Conservation (phyloP, 2,329 filamentous ascomycete species). For the Periconia digitata region DNA sequence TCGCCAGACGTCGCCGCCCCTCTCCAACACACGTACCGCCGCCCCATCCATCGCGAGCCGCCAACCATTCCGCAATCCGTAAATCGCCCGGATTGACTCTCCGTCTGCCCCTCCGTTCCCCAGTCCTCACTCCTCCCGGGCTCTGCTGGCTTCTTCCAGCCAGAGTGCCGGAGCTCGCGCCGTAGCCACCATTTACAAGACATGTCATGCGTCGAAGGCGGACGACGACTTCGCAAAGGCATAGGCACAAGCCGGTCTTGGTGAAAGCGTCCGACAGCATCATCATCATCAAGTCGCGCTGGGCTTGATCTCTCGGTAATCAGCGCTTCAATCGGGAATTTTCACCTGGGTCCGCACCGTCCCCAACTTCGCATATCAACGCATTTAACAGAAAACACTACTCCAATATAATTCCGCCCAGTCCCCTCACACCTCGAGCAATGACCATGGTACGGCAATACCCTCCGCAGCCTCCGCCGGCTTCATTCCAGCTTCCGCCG, state of each 20-base stretch:
- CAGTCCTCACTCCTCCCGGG: slow-evolving; percentile 19
- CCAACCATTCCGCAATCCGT: background rate
- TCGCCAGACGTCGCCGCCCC: background rate
- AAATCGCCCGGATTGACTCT: background rate
- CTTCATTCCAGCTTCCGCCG: slow-evolving; percentile 27
- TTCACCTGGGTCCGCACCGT: background rate
- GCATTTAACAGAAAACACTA: too few species aligned
- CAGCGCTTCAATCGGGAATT: background rate
- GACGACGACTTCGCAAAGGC: slow-evolving; percentile 46
- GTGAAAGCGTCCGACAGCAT: slow-evolving; percentile 32
- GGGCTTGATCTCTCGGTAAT: background rate
- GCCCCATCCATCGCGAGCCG: background rate
- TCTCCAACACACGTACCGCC: background rate
- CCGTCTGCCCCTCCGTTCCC: background rate
- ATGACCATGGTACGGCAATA: slow-evolving; percentile 45
- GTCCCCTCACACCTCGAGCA: slow-evolving; percentile 11
- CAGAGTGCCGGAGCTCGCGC: slow-evolving; percentile 15
- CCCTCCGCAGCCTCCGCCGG: slow-evolving; percentile 36
- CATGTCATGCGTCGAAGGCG: slow-evolving; percentile 42
- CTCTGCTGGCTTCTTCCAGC: slow-evolving; percentile 30
- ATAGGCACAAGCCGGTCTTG: slow-evolving; percentile 45
- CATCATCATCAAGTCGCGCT: slow-evolving; percentile 1
- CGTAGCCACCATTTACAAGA: slow-evolving; percentile 27
- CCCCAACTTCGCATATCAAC: slow-evolving; percentile 5
- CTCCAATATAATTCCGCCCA: too few species aligned